phyloP scores from a whole-genome alignment of 441 rosid species.

The Geranium incanum region DNA sequence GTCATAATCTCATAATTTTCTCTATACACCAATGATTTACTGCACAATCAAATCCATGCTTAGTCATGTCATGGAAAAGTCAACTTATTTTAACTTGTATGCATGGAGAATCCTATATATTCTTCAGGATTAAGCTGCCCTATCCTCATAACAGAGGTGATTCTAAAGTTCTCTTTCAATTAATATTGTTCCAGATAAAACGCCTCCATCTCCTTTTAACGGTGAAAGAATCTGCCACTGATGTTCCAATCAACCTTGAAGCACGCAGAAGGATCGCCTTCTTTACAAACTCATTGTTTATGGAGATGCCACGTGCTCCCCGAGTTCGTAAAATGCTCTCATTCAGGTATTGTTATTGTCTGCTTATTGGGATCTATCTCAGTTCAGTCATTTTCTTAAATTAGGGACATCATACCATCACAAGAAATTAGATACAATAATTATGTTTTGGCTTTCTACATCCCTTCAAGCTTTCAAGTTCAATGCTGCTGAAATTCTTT shows the following conservation, averaged over 20 bases:
- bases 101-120: not conserved
- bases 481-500: not conserved
- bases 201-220: conserved; percentile 91
- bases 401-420: not conserved
- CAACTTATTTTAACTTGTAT: not conserved
- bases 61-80: not conserved
- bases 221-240: conserved; percentile 83
- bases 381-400: not conserved
- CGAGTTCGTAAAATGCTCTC: conserved; percentile 94
- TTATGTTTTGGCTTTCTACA: conserved; percentile 13
- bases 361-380: not conserved
- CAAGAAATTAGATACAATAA: not conserved
- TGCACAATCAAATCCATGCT: not conserved
- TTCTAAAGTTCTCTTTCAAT: conserved; percentile 14
- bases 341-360: conserved; percentile 54
- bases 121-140: not conserved
- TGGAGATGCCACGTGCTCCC: conserved; percentile 99
- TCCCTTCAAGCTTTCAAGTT: conserved; percentile 10
- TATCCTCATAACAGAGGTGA: not conserved
- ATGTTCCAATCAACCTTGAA: conserved; percentile 92
- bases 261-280: conserved; percentile 93
- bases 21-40: no score
- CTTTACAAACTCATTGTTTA: conserved; percentile 89
- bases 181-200: conserved; percentile 47
- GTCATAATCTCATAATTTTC: no score